Conservation (phyloP, 768 basidiomycete species). For the Suillus clintonianus region DNA sequence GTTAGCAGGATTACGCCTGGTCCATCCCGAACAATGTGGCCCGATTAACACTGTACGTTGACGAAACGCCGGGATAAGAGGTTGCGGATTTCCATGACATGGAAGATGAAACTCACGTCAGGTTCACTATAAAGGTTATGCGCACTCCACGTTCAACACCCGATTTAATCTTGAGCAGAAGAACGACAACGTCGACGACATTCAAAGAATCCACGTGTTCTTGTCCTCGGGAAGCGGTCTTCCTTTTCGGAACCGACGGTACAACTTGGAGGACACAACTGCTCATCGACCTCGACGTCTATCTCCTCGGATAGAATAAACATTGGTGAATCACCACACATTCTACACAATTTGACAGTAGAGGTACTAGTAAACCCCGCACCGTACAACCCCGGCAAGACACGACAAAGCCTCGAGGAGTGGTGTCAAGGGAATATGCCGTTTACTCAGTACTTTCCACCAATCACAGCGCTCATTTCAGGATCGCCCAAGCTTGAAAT, state of each 20-base stretch:
- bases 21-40: slow-evolving; percentile 1
- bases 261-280: neutral
- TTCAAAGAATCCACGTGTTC: slow-evolving; percentile 13
- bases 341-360: no score
- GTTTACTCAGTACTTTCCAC: neutral
- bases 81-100: slow-evolving; percentile 4
- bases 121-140: neutral
- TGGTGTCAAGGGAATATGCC: neutral
- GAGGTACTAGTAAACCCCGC: neutral
- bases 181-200: neutral
- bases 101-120: neutral
- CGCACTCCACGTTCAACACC: neutral
- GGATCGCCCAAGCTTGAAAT: neutral
- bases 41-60: neutral
- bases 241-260: slow-evolving; percentile 10
- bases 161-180: neutral
- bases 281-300: no score
- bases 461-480: neutral
- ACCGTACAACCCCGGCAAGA: slow-evolving; percentile 12
- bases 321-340: neutral
- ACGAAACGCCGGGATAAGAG: slow-evolving; percentile 4
- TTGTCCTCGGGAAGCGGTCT: slow-evolving; percentile 4
- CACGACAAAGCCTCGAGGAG: slow-evolving; percentile 39
- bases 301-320: neutral
- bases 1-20: neutral